Evolutionary conservation across 495 filamentous ascomycete species (phyloP).

Genomic region (Filosporella fistucella): DNA sequence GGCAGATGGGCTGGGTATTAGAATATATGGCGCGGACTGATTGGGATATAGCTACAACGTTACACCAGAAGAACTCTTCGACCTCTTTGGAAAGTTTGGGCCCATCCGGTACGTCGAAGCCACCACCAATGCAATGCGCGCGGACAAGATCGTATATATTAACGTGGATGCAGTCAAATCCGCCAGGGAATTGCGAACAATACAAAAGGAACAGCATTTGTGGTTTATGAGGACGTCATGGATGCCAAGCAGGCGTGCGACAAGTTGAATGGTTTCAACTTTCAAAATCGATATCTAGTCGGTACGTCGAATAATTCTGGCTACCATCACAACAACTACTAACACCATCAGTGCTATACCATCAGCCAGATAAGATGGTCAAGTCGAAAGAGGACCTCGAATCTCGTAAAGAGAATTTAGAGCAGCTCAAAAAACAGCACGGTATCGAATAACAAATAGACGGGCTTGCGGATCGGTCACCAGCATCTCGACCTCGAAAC

Average conservation of each 20-base stretch:
- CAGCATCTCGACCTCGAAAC: slow-evolving; percentile 5
- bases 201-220: slow-evolving; percentile 97
- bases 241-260: slow-evolving; percentile 98
- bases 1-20: slow-evolving; percentile 3
- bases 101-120: slow-evolving; percentile 70
- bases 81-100: slow-evolving; percentile 91
- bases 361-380: slow-evolving; percentile 95
- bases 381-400: slow-evolving; percentile 91
- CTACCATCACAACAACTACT: not conserved
- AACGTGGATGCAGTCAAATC: slow-evolving; percentile 66
- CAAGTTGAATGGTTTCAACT: slow-evolving; percentile 99
- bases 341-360: slow-evolving; percentile 72
- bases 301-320: slow-evolving; percentile 52
- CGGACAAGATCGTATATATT: slow-evolving; percentile 1
- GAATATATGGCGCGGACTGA: slow-evolving; percentile 8
- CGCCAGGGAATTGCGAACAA: slow-evolving; percentile 96
- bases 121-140: not conserved
- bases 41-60: slow-evolving; percentile 77
- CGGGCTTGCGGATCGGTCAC: slow-evolving; percentile 45
- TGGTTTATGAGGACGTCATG: slow-evolving; percentile 99
- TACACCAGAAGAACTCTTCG: slow-evolving; percentile 88
- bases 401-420: slow-evolving; percentile 92
- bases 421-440: slow-evolving; percentile 95
- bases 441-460: slow-evolving; percentile 91
- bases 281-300: slow-evolving; percentile 98